Conservation (phyloP, 352 stramenopile species). For the Globisporangium orthogonon region DNA sequence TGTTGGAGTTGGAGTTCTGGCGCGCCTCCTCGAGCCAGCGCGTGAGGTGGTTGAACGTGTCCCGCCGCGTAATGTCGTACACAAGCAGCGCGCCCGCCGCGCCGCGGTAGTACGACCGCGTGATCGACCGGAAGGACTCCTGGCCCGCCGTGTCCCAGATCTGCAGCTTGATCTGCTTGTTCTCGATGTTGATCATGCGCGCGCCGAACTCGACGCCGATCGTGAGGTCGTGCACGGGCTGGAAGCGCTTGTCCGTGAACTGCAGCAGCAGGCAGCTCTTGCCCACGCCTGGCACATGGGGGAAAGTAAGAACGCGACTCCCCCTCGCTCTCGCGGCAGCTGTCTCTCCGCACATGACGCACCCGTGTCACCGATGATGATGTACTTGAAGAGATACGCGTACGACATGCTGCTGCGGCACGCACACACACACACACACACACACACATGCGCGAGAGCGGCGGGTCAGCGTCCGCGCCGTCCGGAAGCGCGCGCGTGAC, state of each 20-base stretch:
- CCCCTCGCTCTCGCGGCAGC: no score
- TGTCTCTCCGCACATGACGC: neutral
- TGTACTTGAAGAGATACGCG: slow-evolving; percentile 97
- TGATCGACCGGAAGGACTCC: slow-evolving; percentile 99
- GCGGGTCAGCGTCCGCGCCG: no score
- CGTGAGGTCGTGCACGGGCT: slow-evolving; percentile 98
- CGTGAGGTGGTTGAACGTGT: slow-evolving; percentile 99
- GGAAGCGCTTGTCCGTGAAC: slow-evolving; percentile 99
- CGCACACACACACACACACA: neutral
- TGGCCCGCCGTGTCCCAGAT: slow-evolving; percentile 99
- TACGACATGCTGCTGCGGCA: slow-evolving; percentile 80
- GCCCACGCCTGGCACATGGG: slow-evolving; percentile 89
- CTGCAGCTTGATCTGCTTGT: slow-evolving; percentile 97
- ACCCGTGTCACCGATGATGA: slow-evolving; percentile 99
- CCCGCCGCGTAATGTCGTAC: slow-evolving; percentile 97
- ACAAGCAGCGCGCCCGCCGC: slow-evolving; percentile 96
- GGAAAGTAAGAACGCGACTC: neutral
- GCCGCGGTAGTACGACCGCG: slow-evolving; percentile 98
- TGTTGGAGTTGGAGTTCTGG: slow-evolving; percentile 98
- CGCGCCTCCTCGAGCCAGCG: slow-evolving; percentile 98
- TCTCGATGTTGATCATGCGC: slow-evolving; percentile 98
- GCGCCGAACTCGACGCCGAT: slow-evolving; percentile 99
- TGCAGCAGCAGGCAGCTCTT: slow-evolving; percentile 99
- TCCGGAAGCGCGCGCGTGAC: no score
- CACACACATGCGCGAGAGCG: neutral